Evolutionary conservation across 495 filamentous ascomycete species (phyloP), one percentile per base, ranked within the genome.

Genomic region (Parachaetomium inaequale): DNA sequence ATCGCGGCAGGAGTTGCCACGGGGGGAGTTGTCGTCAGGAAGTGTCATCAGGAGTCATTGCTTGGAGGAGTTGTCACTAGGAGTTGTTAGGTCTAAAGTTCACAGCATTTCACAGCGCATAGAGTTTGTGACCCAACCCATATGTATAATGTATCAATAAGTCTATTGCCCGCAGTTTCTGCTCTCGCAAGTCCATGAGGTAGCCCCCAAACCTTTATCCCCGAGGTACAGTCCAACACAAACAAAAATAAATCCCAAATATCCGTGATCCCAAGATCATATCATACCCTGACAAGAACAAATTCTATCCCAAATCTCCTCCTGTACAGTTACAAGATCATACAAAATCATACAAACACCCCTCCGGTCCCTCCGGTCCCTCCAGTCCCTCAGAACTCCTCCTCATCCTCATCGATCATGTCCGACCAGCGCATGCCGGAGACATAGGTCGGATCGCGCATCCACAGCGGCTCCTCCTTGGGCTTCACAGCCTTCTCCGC

Each of bases 341-440:
- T 32, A 45, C 34, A 31, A 49, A 2, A 42, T 34, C 40, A 23
- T 45, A 28, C 29, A 31, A 31, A 11, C 4, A 40, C 12, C 38
- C 38, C 12, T 21, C 17, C 1, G n/a, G n/a, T 19, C n/a, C 29
- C 29, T 34, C 32, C 32, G n/a, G n/a, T 34, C 40, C 3, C 17
- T 23, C 42, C 15, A 19, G 19, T 23, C 19, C 17, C 8, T 56
- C 25, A 56, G 3, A 3, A 43, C 15, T 45, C 38, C 5, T 56
- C 54, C 4, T 56, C 54, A 0, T 45, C 36, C 19, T 45, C 51
- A 0, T 54, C 54, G 1, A 12, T 12, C 23, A 56, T n/a, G 25
- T 56, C 54, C 5, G 38, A 25, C 54, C 57, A 59, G 17, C 23
- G 40, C 31, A 14, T 42, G 21, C 25, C 43, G 10, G 57, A 52